phyloP scores from a whole-genome alignment of 2,329 filamentous ascomycete species.

The Apiospora arundinis region DNA sequence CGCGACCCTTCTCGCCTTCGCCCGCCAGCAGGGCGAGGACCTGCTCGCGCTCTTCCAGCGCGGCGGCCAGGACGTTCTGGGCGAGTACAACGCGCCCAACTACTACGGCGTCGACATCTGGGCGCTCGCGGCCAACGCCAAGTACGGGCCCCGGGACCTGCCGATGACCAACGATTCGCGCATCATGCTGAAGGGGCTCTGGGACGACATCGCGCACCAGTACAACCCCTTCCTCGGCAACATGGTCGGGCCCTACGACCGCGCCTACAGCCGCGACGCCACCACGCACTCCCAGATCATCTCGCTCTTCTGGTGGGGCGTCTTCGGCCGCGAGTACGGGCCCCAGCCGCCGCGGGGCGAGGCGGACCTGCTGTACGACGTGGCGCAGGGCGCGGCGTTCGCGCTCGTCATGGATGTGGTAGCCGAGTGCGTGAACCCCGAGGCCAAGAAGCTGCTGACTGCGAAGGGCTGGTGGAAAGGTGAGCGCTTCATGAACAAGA shows the following conservation, averaged over 20 bases:
- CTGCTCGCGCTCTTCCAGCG: constrained; percentile 39
- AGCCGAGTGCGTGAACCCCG: constrained; percentile 35
- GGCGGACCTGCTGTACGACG: constrained; percentile 48
- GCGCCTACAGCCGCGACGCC: constrained; percentile 47
- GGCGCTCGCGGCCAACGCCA: constrained; percentile 46
- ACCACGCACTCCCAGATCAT: constrained; percentile 47
- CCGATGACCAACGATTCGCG: constrained; percentile 39
- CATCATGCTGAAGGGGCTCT: constrained; percentile 40
- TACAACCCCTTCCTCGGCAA: constrained; percentile 45
- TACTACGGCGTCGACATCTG: constrained; percentile 50
- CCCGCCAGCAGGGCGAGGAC: constrained; percentile 41
- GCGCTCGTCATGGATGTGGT: constrained; percentile 46
- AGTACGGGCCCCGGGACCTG: constrained; percentile 41
- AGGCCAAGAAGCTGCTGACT: constrained; percentile 37
- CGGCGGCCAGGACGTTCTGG: constrained; percentile 34
- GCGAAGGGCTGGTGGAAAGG: constrained; percentile 43
- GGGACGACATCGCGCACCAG: constrained; percentile 43
- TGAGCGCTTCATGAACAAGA: constrained; percentile 43
- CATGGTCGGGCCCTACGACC: constrained; percentile 44
- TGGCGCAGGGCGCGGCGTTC: constrained; percentile 47
- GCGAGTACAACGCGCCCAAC: constrained; percentile 48
- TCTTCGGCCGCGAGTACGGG: constrained; percentile 47
- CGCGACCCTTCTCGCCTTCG: constrained; percentile 44
- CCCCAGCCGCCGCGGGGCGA: constrained; percentile 46
- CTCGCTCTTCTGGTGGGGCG: constrained; percentile 50